Conservation (phyloP, 306 rosid genomes). For the Cucumis melo region DNA sequence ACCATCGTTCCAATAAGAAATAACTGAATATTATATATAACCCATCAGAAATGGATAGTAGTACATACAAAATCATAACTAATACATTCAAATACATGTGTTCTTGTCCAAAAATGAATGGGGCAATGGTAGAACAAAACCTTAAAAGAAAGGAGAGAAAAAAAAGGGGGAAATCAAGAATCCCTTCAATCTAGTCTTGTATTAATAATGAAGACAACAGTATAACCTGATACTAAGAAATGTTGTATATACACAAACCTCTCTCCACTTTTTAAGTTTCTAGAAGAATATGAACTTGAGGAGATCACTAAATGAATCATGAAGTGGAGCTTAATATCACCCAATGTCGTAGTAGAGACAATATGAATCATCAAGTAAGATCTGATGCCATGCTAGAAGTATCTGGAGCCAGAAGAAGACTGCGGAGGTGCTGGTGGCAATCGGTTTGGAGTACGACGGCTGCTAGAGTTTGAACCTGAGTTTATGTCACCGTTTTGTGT, state of each 20-base stretch:
- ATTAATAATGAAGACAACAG: background rate
- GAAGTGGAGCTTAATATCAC: slow-evolving; percentile 27
- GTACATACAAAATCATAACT: slow-evolving; percentile 19
- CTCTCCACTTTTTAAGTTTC: slow-evolving; percentile 31
- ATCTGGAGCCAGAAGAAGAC: slow-evolving; percentile 60
- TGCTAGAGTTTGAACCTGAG: slow-evolving; percentile 52
- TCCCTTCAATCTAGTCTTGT: slow-evolving; percentile 20
- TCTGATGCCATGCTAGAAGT: slow-evolving; percentile 24
- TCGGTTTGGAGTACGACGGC: slow-evolving; percentile 84
- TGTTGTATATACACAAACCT: slow-evolving; percentile 63
- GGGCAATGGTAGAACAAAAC: background rate
- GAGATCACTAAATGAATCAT: slow-evolving; percentile 26
- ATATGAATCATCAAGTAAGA: slow-evolving; percentile 21
- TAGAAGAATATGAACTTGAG: slow-evolving; percentile 28
- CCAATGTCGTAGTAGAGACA: slow-evolving; percentile 31
- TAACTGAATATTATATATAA: slow-evolving; percentile 2
- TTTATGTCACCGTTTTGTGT: slow-evolving; percentile 72
- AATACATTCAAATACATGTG: slow-evolving; percentile 19
- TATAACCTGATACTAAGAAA: slow-evolving; percentile 27
- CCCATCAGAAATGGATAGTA: slow-evolving; percentile 3
- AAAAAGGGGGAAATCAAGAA: slow-evolving; percentile 20
- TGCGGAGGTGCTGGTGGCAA: slow-evolving; percentile 73
- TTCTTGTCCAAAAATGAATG: slow-evolving; percentile 33
- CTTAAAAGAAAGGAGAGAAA: background rate
- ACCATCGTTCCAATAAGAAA: background rate